A percentile compares a stretch with the other conserved stretches of the same genome.
Conservation (phyloP, 2,329 filamentous ascomycete species). For the Aspergillus fischeri region DNA sequence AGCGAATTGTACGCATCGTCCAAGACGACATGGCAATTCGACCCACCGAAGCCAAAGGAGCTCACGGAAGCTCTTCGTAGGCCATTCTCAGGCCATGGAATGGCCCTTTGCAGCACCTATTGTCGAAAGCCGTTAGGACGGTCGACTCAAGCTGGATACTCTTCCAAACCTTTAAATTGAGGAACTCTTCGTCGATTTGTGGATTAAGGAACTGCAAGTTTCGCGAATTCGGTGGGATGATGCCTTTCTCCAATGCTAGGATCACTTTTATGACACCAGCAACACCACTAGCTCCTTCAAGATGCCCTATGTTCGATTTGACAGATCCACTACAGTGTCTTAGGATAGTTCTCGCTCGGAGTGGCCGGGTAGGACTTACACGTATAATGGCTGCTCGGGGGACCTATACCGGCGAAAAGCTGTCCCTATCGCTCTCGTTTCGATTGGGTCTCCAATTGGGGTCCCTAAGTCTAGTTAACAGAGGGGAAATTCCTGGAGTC, state of each 20-base stretch:
- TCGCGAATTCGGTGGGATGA: constrained; percentile 15
- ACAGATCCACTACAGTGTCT: constrained; percentile 10
- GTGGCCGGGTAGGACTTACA: background rate
- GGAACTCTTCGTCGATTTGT: constrained; percentile 4
- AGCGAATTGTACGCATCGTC: constrained; percentile 16
- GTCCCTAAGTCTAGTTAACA: constrained; percentile 33
- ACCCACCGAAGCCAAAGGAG: constrained; percentile 25
- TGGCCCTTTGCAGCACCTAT: constrained; percentile 7
- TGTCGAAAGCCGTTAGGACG: background rate
- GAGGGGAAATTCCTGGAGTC: background rate
- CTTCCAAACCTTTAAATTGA: background rate
- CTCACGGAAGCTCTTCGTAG: constrained; percentile 19
- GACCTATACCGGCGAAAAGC: constrained; percentile 6
- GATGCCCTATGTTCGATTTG: constrained; percentile 17
- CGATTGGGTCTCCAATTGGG: constrained; percentile 17
- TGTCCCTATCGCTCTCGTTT: constrained; percentile 6
- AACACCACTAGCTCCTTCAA: constrained; percentile 10
- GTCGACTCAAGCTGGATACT: background rate
- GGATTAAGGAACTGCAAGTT: constrained; percentile 2
- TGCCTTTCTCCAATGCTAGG: constrained; percentile 20
- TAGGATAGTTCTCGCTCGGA: background rate
- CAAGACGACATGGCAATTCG: constrained; percentile 24
- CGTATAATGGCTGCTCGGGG: background rate
- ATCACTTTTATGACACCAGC: constrained; percentile 21
- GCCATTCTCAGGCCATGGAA: constrained; percentile 16